These are phyloP conservation scores for Mycena citricolor DNA, from an alignment of 1,284 basidiomycete species.

Conservation along the genomic window DNA sequence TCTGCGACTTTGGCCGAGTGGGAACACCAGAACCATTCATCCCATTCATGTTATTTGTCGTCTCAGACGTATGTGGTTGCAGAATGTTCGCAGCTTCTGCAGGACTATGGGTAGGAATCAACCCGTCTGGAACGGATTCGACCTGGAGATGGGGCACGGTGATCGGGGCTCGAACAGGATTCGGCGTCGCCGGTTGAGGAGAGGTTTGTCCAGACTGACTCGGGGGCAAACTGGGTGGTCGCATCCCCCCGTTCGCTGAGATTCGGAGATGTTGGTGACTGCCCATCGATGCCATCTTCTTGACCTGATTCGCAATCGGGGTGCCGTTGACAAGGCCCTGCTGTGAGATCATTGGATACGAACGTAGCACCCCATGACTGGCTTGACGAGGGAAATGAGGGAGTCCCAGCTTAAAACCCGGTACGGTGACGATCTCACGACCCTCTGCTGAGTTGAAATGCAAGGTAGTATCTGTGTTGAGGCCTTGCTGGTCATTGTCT, in stretches of 20 bases:
- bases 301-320: slow-evolving; percentile 50
- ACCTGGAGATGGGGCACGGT: slow-evolving; percentile 44
- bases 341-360: slow-evolving; percentile 23
- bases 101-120: slow-evolving; percentile 29
- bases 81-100: slow-evolving; percentile 24
- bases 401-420: slow-evolving; percentile 43
- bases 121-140: slow-evolving; percentile 36
- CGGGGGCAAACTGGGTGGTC: slow-evolving; percentile 37
- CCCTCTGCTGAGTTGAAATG: slow-evolving; percentile 27
- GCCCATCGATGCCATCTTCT: slow-evolving; percentile 53
- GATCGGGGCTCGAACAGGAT: slow-evolving; percentile 39
- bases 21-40: slow-evolving; percentile 17
- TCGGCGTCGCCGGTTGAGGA: slow-evolving; percentile 37
- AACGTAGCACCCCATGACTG: too few species aligned
- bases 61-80: too few species aligned
- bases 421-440: slow-evolving; percentile 34
- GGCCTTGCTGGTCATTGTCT: slow-evolving; percentile 43
- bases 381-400: too few species aligned
- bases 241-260: slow-evolving; percentile 54
- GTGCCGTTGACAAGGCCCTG: slow-evolving; percentile 17
- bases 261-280: slow-evolving; percentile 57
- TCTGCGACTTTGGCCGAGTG: slow-evolving; percentile 23
- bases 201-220: slow-evolving; percentile 27
- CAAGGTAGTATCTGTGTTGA: slow-evolving; percentile 47
- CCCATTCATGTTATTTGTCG: too few species aligned